Base-by-base conservation (phyloP, 495 filamentous ascomycete genomes). In the Podospora pseudopauciseta region DNA sequence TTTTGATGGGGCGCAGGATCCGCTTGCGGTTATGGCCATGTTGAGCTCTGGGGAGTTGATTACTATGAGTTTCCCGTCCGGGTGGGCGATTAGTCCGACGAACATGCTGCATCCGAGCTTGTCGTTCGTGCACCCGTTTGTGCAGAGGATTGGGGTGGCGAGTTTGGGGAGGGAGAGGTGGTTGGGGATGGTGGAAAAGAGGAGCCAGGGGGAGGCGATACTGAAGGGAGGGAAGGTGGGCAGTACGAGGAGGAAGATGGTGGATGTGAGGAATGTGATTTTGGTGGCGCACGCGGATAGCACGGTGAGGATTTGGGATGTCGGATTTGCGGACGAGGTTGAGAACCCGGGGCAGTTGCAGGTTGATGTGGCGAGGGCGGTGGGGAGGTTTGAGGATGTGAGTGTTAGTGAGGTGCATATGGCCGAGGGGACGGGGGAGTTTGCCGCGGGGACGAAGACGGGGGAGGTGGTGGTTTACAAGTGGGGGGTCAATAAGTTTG, bases 1-100 rank as follows among this genome's bases (percentile, higher is more conserved):
- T 75, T 97, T 92, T 73, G 89, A 87, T 53, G 93, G 96, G 55
- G 88, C 87, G 3, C 90, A 95, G 75, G 96, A 99, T 75, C 95
- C 95, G 0, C 89, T 98, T 62, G 92, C 92, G 2, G 79, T 96
- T 4, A 79, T 99, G 68, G 86, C 87, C 20, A 81, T 96, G 26
- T 81, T 97, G 2, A 87, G 89, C 0, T 94, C 92, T 2, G 95
- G 95, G 27, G 96, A 98, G 79, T 73, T 98, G 34, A 82, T 92
- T 63, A 96, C 93, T 0, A 77, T 98, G 76, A 93, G 89, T 72
- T 97, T 97, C 73, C 96, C 95, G 2, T 93, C 88, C 66, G 95
- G 96, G 18, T 89, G 93, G 75, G 90, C 94, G 3, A 92, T 99
- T 60, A 90, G 88, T 30, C 92, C 96, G 5, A 96, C 94, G 0